phyloP scores from a whole-genome alignment of 805 yeast species.

The Saccharomycopsis olivae region DNA sequence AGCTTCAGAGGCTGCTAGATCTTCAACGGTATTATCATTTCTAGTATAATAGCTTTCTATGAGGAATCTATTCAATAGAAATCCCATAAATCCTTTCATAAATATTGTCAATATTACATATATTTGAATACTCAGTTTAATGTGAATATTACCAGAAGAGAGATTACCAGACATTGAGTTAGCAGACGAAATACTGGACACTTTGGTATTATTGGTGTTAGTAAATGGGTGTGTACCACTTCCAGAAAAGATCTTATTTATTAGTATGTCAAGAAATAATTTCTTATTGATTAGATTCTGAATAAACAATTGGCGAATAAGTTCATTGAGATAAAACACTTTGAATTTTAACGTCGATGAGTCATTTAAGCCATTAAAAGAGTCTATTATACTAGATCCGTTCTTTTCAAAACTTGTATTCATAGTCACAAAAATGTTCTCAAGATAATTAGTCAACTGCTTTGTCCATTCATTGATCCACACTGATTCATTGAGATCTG shows the following conservation, averaged over 20 bases:
- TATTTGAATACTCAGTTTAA: constrained; percentile 26
- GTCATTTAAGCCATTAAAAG: not conserved
- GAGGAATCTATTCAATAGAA: constrained; percentile 8
- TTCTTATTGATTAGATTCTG: constrained; percentile 57
- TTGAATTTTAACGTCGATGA: constrained; percentile 34
- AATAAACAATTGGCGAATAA: constrained; percentile 54
- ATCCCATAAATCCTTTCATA: constrained; percentile 15
- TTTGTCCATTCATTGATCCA: constrained; percentile 90
- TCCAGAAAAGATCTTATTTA: constrained; percentile 36
- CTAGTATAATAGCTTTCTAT: constrained; percentile 3
- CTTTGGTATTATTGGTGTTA: too few relatives aligned
- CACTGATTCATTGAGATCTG: constrained; percentile 32
- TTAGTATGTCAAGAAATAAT: constrained; percentile 52
- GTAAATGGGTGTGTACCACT: not conserved
- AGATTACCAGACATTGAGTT: too few relatives aligned
- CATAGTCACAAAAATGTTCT: constrained; percentile 17
- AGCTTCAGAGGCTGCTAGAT: not conserved
- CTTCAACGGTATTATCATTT: not conserved
- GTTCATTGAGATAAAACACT: constrained; percentile 48
- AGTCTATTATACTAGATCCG: not conserved
- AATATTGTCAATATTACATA: constrained; percentile 36
- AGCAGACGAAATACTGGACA: too few relatives aligned
- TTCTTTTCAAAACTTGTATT: not conserved
- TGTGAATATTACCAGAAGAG: too few relatives aligned
- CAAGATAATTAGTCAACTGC: constrained; percentile 50